Base-by-base conservation (phyloP, 73 alveolate genomes). In the Stentor coeruleus region DNA sequence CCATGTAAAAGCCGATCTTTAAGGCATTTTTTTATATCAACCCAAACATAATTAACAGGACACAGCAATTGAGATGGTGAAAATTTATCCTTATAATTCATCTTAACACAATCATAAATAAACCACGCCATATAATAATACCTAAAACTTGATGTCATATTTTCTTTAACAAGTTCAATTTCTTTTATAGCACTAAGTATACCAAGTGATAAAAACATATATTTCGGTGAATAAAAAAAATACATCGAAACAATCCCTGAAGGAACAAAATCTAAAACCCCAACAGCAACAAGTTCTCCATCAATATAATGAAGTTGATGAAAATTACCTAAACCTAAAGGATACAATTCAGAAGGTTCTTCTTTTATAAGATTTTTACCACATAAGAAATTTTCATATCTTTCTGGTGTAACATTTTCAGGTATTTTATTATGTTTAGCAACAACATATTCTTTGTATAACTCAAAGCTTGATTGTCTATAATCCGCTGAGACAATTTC, bases 141-240 rank as follows among this genome's bases (percentile, higher is more conserved):
- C 35, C 79, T 86, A 40, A 94, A 89, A 55, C 83, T 87, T 59
- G 79, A 72, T 76, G 82, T 41, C 86, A 90, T 60, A 58, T 77
- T 59, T 55, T 83, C 82, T 77, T 87, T 90, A 85, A 93, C 87
- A 82, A 83, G 95, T 89, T 96, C 97, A 36, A 96, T 87, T 90
- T 96, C 99, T 73, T 93, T 81, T 30, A 96, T 84, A 26, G 95
- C 97, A 15, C 97, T 94, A 33, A 91, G 80, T 49, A 91, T 92
- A 11, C 99, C 99, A 58, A 92, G 77, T 66, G 93, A 89, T 35
- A 95, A 88, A 81, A 93, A 95, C 37, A 85, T 84, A 90, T 82
- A 94, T 59, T 94, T 96, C 41, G 99, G 98, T 38, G 95, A 98
- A 87, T 96, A 96, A 81, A 90, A 89, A 79, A 93, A 94, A 88